Base-by-base conservation (phyloP, 2,329 filamentous ascomycete genomes). In the Alternaria arborescens region DNA sequence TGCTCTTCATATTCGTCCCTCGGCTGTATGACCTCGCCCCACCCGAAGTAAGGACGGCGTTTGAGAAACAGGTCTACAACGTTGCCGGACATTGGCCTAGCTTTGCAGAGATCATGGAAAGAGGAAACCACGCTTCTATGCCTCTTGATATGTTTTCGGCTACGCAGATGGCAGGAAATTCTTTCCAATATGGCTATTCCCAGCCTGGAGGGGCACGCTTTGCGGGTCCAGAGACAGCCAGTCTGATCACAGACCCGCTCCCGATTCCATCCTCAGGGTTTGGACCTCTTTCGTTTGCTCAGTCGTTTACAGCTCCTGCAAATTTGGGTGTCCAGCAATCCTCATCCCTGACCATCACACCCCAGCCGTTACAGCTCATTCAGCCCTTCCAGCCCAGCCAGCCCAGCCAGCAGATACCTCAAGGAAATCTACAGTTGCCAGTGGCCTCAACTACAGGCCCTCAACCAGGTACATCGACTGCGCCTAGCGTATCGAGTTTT, bases 1-100 rank as follows among this genome's bases (percentile, higher is more conserved):
- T 36, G 22, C 34, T 61, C 48, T 57, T 57, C 26, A 11, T 30
- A 11, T 40, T 61, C 12, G 47, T 48, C 5, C 53, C 54, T 6
- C 11, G 14, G 6, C 47, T 52, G 24, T 22, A 50, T n/a, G 34
- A 42, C 1, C 28, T 42, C 10, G 58, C 42, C 8, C 58, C 58
- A 7, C 34, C 16, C 6, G 47, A 57, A 20, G 47, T 57, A n/a
- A 43, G 14, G n/a, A 11, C 18, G 4, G 53, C 58, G 11, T 57
- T 43, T 32, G 40, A 57, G 20, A n/a, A 36, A 5, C 52, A 46
- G 20, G 30, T 47, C 12, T 10, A 26, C 22, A 36, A 46, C 12
- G 34, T 24, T 3, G 8, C 18, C 14, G 30, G 20, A n/a, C 6
- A 38, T 26, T 32, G 30, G 41, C 20, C 42, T n/a, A 28, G 41